A percentile compares a stretch with the other conserved stretches of the same genome.
phyloP scores from a whole-genome alignment of 2,329 filamentous ascomycete species.

The Pyrenochaeta sp. region DNA sequence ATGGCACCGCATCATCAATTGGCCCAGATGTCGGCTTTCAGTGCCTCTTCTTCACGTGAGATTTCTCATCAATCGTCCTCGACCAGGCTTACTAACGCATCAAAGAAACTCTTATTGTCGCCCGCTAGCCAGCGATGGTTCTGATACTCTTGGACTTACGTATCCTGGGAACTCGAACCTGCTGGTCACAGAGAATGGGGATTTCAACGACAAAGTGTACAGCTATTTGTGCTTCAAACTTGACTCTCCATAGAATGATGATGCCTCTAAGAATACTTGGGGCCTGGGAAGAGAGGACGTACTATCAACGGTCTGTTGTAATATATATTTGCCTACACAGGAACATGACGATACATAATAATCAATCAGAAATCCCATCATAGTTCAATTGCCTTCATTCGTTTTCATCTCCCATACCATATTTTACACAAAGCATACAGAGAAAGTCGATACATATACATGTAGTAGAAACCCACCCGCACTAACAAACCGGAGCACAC shows the following conservation, averaged over 20 bases:
- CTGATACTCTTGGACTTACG: constrained; percentile 13
- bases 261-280: no score
- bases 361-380: background rate
- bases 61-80: constrained; percentile 1
- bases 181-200: constrained; percentile 17
- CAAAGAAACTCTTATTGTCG: constrained; percentile 28
- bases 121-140: constrained; percentile 13
- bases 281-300: background rate
- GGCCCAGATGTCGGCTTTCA: constrained; percentile 32
- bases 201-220: constrained; percentile 29
- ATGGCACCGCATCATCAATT: constrained; percentile 25
- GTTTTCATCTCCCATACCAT: background rate
- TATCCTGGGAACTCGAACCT: constrained; percentile 29
- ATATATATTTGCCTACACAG: background rate
- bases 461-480: background rate
- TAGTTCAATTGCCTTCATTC: background rate
- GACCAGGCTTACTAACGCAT: background rate
- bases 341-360: background rate
- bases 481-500: background rate
- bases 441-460: background rate
- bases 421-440: background rate
- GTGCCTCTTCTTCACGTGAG: constrained; percentile 42
- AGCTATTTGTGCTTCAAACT: constrained; percentile 23
- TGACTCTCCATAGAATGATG: background rate
- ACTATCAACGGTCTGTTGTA: background rate